These are phyloP conservation scores for Leccinum broughii DNA, from an alignment of 768 basidiomycete genomes.

Conservation along the genomic window DNA sequence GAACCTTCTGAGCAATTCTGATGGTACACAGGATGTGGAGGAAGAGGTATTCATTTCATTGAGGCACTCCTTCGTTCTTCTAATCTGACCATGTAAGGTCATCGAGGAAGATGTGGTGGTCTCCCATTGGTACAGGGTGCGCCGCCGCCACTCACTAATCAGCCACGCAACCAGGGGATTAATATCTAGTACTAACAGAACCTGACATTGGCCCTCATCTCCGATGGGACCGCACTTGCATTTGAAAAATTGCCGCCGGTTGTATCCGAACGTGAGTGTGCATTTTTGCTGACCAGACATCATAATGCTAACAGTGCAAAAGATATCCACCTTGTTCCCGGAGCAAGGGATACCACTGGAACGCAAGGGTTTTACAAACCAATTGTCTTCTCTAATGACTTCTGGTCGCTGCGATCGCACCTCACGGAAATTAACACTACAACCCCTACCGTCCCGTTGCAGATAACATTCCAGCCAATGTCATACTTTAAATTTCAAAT, in stretches of 20 bases:
- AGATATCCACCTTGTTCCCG: slow-evolving; percentile 68
- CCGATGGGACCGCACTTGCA: slow-evolving; percentile 60
- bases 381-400: slow-evolving; percentile 90
- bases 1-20: slow-evolving; percentile 61
- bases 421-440: slow-evolving; percentile 85
- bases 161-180: slow-evolving; percentile 6
- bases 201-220: slow-evolving; percentile 82
- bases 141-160: slow-evolving; percentile 15
- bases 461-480: slow-evolving; percentile 83
- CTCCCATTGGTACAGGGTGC: slow-evolving; percentile 82
- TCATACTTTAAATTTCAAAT: slow-evolving; percentile 86
- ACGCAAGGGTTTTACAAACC: slow-evolving; percentile 78
- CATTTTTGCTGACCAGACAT: not conserved
- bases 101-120: slow-evolving; percentile 58
- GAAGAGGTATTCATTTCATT: slow-evolving; percentile 43
- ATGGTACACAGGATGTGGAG: slow-evolving; percentile 43
- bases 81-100: slow-evolving; percentile 21
- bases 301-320: slow-evolving; percentile 13
- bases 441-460: slow-evolving; percentile 73
- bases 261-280: slow-evolving; percentile 57
- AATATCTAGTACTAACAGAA: slow-evolving; percentile 50
- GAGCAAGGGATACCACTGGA: slow-evolving; percentile 61
- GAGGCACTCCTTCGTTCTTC: slow-evolving; percentile 7
- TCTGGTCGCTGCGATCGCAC: slow-evolving; percentile 87
- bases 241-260: slow-evolving; percentile 58